Evolutionary conservation across 2,329 filamentous ascomycete genomes (phyloP).

Genomic region (Achaetomium macrosporum): DNA sequence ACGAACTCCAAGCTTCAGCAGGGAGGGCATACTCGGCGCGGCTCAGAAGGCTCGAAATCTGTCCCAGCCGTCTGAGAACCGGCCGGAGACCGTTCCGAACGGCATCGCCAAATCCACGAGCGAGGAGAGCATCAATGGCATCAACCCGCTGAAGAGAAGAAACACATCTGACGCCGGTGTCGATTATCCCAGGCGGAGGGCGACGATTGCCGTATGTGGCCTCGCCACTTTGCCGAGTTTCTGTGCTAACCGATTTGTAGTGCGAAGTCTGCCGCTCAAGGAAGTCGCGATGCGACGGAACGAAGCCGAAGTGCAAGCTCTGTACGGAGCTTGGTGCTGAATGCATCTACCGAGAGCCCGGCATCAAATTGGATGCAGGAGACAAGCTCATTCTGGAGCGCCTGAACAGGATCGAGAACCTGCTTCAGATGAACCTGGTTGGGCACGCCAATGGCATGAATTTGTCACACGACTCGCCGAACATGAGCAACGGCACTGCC

Average conservation of each 20-base stretch:
- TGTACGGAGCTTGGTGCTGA: conserved; percentile 77
- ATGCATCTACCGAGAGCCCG: conserved; percentile 78
- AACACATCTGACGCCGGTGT: conserved; percentile 52
- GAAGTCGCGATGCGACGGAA: conserved; percentile 74
- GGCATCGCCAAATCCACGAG: conserved; percentile 41
- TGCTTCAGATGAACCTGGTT: conserved; percentile 66
- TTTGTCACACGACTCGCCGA: conserved; percentile 57
- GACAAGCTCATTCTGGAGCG: conserved; percentile 81
- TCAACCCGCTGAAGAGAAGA: conserved; percentile 55
- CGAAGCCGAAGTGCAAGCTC: conserved; percentile 76
- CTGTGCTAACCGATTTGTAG: conserved; percentile 36
- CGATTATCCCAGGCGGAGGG: conserved; percentile 59
- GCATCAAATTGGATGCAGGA: conserved; percentile 80
- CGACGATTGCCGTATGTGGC: conserved; percentile 58
- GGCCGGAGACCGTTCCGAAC: conserved; percentile 37
- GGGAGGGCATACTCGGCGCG: conserved; percentile 49
- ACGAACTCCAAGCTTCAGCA: conserved; percentile 46
- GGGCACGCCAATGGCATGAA: conserved; percentile 46
- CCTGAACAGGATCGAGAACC: conserved; percentile 67
- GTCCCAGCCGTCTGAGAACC: conserved; percentile 49
- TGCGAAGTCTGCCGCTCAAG: conserved; percentile 77
- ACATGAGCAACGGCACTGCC: conserved; percentile 58
- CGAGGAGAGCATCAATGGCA: conserved; percentile 51
- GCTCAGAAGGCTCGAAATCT: conserved; percentile 50
- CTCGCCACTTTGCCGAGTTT: conserved; percentile 1